Evolutionary conservation across 2,329 filamentous ascomycete species (phyloP), one percentile per base, ranked within the genome.

Genomic region (Taxawa tesnikishii): DNA sequence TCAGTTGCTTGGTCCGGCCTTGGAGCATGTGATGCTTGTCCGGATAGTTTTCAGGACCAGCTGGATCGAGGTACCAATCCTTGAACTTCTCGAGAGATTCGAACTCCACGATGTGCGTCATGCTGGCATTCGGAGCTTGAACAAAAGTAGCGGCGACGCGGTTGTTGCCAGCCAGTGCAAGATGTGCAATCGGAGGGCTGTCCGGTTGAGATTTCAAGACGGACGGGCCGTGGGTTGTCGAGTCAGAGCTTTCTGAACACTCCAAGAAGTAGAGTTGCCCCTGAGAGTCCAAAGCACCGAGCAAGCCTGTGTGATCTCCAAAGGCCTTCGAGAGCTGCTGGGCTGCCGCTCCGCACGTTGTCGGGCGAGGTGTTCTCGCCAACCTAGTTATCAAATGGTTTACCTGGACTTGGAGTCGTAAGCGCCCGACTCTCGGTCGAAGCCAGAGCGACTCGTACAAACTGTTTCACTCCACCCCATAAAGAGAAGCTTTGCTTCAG

Each of bases 381-480:
- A n/a, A n/a, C n/a, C n/a, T n/a, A n/a, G n/a, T n/a, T n/a, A n/a
- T n/a, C n/a, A n/a, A n/a, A n/a, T n/a, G n/a, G n/a, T n/a, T n/a
- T n/a, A n/a, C n/a, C n/a, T n/a, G n/a, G n/a, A n/a, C n/a, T n/a
- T n/a, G n/a, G n/a, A n/a, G n/a, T n/a, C n/a, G n/a, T n/a, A n/a
- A n/a, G n/a, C n/a, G n/a, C n/a, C n/a, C n/a, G n/a, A n/a, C n/a
- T n/a, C n/a, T n/a, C n/a, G n/a, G n/a, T n/a, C n/a, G n/a, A n/a
- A n/a, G n/a, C 21, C 23, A 18, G 26, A 26, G 8, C 26, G 28
- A 13, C 25, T 28, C 14, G 36, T 34, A 24, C 52, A 17, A 2
- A 46, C 36, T 5, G 48, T 50, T 26, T 40, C 48, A 31, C 50
- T 50, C 51, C 51, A 56, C 28, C 49, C 44, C 5, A 45, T 37